phyloP scores from a whole-genome alignment of 371 early-diverging fungal species.

The Apophysomyces ossiformis region DNA sequence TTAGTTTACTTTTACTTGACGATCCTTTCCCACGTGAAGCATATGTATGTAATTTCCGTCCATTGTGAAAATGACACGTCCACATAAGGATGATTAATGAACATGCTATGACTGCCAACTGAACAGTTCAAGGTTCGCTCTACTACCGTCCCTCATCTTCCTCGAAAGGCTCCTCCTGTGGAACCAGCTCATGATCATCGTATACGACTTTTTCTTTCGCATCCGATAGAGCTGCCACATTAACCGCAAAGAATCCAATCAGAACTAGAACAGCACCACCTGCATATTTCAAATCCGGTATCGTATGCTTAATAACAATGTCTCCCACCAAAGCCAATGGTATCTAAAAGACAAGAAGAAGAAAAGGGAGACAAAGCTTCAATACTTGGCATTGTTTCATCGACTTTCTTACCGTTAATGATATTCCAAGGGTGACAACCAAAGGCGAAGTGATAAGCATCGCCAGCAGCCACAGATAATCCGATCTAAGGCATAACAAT shows the following conservation, averaged over 20 bases:
- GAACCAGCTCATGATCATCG: background rate
- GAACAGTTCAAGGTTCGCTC: background rate
- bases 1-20: background rate
- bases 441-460: conserved; percentile 82
- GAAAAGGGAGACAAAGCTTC: too few relatives aligned
- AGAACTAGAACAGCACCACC: conserved; percentile 68
- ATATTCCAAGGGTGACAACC: conserved; percentile 76
- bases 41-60: too few relatives aligned
- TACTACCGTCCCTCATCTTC: background rate
- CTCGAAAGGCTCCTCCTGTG: background rate
- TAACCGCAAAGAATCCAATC: conserved; percentile 66
- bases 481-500: conserved; percentile 46
- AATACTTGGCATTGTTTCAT: too few relatives aligned
- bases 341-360: conserved; percentile 33
- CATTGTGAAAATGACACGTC: too few relatives aligned
- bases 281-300: conserved; percentile 56
- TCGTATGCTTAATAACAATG: conserved; percentile 59
- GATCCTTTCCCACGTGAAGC: too few relatives aligned
- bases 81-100: too few relatives aligned
- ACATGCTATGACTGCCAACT: too few relatives aligned
- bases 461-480: conserved; percentile 77
- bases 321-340: conserved; percentile 77
- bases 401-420: conserved; percentile 54
- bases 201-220: conserved; percentile 11
- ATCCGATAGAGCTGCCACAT: conserved; percentile 43